Evolutionary conservation across 2,329 filamentous ascomycete genomes (phyloP), one percentile per base, ranked within the genome.

Genomic region (Pseudocercospora vitis): DNA sequence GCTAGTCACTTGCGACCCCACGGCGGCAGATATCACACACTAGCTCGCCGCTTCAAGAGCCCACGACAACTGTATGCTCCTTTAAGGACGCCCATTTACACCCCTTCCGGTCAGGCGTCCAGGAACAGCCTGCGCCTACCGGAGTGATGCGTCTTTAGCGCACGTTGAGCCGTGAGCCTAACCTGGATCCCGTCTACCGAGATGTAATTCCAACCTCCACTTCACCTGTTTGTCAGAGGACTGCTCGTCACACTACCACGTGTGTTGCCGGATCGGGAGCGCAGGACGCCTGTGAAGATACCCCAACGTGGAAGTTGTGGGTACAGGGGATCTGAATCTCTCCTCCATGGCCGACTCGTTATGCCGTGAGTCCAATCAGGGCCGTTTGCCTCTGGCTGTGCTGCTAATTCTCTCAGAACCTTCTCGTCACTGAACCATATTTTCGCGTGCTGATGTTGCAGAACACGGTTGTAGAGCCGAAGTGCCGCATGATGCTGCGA

Each of bases 11-110:
- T 37, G 33, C 26, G 26, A 44, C 39, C 23, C 39, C 39, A 44
- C 19, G 39, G 39, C 39, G 39, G 39, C 39, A 44, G 23, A 37
- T 16, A 37, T 37, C 33, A 37, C 33, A 37, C 12, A 16, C 33
- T 37, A 37, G 33, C 33, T 14, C 16, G 12, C 33, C 33, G 16
- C n/a, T 14, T 14, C 18, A 12, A 37, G 33, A 37, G 18, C 12
- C 33, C n/a, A 11, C 33, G 33, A 16, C n/a, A 37, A 5, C 12
- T 7, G n/a, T 5, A 29, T 3, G 3, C 3, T 3, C 14, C n/a
- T 6, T 37, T 37, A 12, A 37, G 33, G 33, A 37, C 18, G 33
- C 33, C n/a, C 12, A 37, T 8, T 16, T n/a, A n/a, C n/a, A n/a
- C n/a, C n/a, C n/a, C n/a, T n/a, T n/a, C n/a, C 29, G 33, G 33